Conservation (phyloP, 192 early-diverging fungal species). For the Radiomyces spectabilis region DNA sequence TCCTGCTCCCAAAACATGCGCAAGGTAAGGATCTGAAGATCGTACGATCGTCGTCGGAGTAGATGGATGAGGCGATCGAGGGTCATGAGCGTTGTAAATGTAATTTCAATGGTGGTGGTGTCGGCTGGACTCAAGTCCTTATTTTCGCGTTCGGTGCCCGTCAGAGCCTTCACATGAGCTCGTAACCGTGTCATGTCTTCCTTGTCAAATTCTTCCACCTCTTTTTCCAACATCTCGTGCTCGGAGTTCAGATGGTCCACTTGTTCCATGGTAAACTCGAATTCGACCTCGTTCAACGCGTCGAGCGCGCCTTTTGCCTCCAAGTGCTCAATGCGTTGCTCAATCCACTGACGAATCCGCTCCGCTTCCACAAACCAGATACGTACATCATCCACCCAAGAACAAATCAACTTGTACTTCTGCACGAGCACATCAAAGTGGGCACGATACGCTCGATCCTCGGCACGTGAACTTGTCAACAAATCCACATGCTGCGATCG, state of each 20-base stretch:
- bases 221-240: slow-evolving; percentile 25
- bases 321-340: slow-evolving; percentile 21
- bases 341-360: slow-evolving; percentile 34
- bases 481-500: slow-evolving; percentile 1
- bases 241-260: slow-evolving; percentile 23
- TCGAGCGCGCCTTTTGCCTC: slow-evolving; percentile 14
- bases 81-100: slow-evolving; percentile 27
- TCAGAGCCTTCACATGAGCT: slow-evolving; percentile 33
- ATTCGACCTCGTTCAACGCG: slow-evolving; percentile 9
- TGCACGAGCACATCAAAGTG: slow-evolving; percentile 9
- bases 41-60: slow-evolving; percentile 16
- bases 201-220: slow-evolving; percentile 32
- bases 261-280: slow-evolving; percentile 15
- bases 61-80: slow-evolving; percentile 30
- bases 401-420: slow-evolving; percentile 14
- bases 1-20: slow-evolving; percentile 34
- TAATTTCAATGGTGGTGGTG: slow-evolving; percentile 41
- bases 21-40: slow-evolving; percentile 22
- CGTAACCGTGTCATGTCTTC: slow-evolving; percentile 37
- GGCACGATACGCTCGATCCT: too few relatives aligned
- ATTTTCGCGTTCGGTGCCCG: slow-evolving; percentile 15
- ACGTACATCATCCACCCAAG: slow-evolving; percentile 31
- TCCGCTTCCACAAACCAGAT: slow-evolving; percentile 39
- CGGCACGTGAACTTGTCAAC: too few relatives aligned
- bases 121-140: slow-evolving; percentile 36